Evolutionary conservation across 768 basidiomycete species (phyloP).

Genomic region (Astraeus odoratus): DNA sequence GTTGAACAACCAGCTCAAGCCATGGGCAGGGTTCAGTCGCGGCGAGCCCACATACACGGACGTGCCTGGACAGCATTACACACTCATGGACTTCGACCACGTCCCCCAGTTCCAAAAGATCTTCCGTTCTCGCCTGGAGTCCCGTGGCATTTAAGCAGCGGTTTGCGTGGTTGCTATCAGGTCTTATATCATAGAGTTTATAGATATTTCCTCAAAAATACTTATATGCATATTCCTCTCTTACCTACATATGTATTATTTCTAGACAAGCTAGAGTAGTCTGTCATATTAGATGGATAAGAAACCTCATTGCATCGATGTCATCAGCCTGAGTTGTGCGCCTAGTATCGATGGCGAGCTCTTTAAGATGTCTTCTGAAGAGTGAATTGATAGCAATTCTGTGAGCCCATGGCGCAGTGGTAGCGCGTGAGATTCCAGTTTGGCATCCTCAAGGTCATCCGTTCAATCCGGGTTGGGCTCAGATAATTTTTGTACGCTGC

Average conservation of each 20-base stretch:
- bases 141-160: slow-evolving; percentile 6
- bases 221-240: too few species aligned
- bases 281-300: too few species aligned
- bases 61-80: slow-evolving; percentile 12
- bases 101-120: slow-evolving; percentile 11
- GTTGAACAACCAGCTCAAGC: slow-evolving; percentile 13
- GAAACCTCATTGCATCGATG: too few species aligned
- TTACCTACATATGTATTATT: too few species aligned
- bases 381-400: too few species aligned
- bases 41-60: slow-evolving; percentile 8
- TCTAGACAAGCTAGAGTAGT: too few species aligned
- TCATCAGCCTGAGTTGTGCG: too few species aligned
- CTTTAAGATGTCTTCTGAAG: too few species aligned
- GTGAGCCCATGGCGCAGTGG: slow-evolving; percentile 33
- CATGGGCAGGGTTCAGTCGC: slow-evolving; percentile 12
- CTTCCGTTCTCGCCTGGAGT: slow-evolving; percentile 8
- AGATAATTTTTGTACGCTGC: slow-evolving; percentile 22
- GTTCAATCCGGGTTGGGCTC: slow-evolving; percentile 41
- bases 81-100: slow-evolving; percentile 13
- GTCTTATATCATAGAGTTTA: too few species aligned
- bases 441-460: slow-evolving; percentile 37
- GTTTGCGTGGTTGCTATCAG: too few species aligned
- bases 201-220: too few species aligned
- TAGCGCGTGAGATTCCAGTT: slow-evolving; percentile 36
- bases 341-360: too few species aligned